Base-by-base conservation (phyloP, 257 asterid species). In the Fraxinus excelsior region DNA sequence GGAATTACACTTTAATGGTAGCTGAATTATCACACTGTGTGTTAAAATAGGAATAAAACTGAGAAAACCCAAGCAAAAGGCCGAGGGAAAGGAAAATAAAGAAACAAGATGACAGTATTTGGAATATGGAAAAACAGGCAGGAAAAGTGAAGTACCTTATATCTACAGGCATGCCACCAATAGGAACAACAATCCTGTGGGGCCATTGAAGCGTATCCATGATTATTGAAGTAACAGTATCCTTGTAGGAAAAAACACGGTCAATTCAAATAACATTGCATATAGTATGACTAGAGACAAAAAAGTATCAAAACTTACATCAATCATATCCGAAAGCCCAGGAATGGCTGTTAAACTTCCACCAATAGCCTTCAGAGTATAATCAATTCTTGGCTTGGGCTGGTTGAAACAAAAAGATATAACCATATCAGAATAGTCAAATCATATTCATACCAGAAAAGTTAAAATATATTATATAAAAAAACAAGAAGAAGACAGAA, bases 121-220 rank as follows among this genome's bases (percentile, higher is more conserved):
- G 49, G 64, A 49, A 58, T 38, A 60, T 67, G 68, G 79, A 51
- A 74, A 72, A 67, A 77, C 9, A 42, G 77, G 19, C 34, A 35
- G 12, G 66, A 78, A 38, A 46, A 60, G 42, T 31, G 72, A 78
- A 66, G 81, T 77, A 95, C 99, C 98, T 95, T 14, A 83, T 74
- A 86, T 96, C 98, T 62, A 89, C 87, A 82, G 92, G 94, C 65
- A 80, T 81, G 78, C 99, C 98, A 60, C 98, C 99, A 53, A 96
- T 90, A 62, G 97, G 99, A 82, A 96, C 98, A 80, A 96, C 98
- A 81, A 96, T 96, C 78, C 99, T 85, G 89, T 96, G 98, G 44
- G 99, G 99, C 99, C 99, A 96, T 86, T 93, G 97, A 35, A 96
- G 97, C 96, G 79, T 93, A 84, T 96, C 99, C 18, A 86, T 81